Evolutionary conservation across 208 protist genomes (phyloP).

Genomic region (Tritrichomonas foetus): DNA sequence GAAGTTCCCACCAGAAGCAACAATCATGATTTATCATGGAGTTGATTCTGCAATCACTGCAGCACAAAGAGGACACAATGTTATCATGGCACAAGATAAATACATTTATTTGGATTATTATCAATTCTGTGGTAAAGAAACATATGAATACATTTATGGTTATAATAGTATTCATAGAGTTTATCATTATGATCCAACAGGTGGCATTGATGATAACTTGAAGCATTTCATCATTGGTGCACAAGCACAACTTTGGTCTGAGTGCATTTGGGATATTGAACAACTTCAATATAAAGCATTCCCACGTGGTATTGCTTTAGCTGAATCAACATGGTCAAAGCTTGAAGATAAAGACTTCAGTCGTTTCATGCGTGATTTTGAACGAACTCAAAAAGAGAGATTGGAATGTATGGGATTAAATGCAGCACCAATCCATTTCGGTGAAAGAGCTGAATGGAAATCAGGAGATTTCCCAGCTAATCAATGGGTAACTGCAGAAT

Average conservation of each 20-base stretch:
- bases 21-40: not conserved
- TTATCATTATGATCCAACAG: not conserved
- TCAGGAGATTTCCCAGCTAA: too few relatives aligned
- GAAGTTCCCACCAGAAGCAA: not conserved
- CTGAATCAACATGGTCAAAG: not conserved
- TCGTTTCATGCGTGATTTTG: too few relatives aligned
- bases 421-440: too few relatives aligned
- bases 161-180: not conserved
- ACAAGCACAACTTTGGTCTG: not conserved
- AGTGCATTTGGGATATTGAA: not conserved
- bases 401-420: too few relatives aligned
- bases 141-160: not conserved
- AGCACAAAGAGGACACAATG: not conserved
- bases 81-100: not conserved
- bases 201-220: not conserved
- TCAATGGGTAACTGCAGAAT: too few relatives aligned
- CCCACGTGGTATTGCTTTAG: not conserved
- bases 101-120: not conserved
- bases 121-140: not conserved
- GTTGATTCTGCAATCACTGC: not conserved
- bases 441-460: too few relatives aligned
- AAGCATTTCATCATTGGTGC: not conserved
- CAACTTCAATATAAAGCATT: not conserved
- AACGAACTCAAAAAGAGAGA: too few relatives aligned
- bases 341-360: not conserved